phyloP scores from a whole-genome alignment of 1,284 basidiomycete genomes.

The Meira nashicola region DNA sequence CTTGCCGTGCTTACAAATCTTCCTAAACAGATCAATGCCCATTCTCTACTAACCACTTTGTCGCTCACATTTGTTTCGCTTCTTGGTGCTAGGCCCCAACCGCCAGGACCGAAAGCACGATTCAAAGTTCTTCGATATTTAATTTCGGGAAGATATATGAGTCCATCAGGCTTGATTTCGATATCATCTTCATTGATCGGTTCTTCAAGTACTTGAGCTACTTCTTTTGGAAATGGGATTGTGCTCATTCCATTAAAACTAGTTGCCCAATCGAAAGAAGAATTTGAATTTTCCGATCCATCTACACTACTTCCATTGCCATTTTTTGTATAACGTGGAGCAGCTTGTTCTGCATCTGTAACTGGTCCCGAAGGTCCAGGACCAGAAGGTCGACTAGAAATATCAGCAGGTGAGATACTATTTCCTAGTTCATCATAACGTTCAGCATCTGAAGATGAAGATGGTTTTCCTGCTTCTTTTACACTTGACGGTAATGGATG shows the following conservation, averaged over 20 bases:
- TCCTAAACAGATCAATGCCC: constrained; percentile 88
- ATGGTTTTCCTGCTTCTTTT: constrained; percentile 4
- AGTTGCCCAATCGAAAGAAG: constrained; percentile 68
- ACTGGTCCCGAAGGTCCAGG: constrained; percentile 18
- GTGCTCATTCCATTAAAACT: constrained; percentile 77
- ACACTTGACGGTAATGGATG: constrained; percentile 7
- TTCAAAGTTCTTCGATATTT: constrained; percentile 92
- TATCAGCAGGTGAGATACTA: constrained; percentile 30
- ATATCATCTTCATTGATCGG: constrained; percentile 74
- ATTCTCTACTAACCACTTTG: constrained; percentile 84
- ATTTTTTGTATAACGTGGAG: constrained; percentile 22
- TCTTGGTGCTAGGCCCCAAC: constrained; percentile 91
- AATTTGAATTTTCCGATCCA: neutral
- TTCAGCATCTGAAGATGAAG: neutral
- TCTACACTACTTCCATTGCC: constrained; percentile 10
- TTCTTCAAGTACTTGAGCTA: constrained; percentile 68
- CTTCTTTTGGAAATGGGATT: constrained; percentile 73
- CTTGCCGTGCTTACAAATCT: constrained; percentile 85
- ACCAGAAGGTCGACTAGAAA: constrained; percentile 32
- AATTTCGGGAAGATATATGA: constrained; percentile 94
- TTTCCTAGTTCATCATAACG: constrained; percentile 18
- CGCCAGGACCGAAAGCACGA: constrained; percentile 90
- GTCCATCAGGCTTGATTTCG: constrained; percentile 91
- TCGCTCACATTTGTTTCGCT: constrained; percentile 73
- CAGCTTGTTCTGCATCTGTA: constrained; percentile 26